Evolutionary conservation across 176 grass and related monocot species (phyloP).

Genomic region (Eragrostis curvula): DNA sequence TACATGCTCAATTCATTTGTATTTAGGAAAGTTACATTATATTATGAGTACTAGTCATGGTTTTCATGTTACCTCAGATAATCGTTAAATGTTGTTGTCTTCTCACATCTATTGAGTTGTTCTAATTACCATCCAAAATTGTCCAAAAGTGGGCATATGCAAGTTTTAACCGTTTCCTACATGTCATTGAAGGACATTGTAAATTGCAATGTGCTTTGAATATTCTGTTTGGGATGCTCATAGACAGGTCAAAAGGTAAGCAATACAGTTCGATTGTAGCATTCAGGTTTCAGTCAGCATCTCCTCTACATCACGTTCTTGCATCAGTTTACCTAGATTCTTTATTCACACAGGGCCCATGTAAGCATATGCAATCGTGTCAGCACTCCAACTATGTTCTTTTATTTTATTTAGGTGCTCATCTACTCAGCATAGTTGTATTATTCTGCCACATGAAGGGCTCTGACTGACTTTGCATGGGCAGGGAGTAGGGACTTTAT

Average conservation of each 20-base stretch:
- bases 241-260: background rate
- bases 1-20: background rate
- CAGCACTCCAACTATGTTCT: conserved; percentile 17
- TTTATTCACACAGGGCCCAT: conserved; percentile 17
- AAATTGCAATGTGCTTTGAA: background rate
- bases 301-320: conserved; percentile 16
- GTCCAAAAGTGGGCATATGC: background rate
- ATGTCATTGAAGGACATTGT: background rate
- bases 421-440: conserved; percentile 47
- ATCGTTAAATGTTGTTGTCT: background rate
- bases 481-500: background rate
- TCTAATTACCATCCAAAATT: background rate
- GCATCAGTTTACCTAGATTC: conserved; percentile 9
- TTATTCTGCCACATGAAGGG: conserved; percentile 38
- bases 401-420: conserved; percentile 28
- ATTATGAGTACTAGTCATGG: background rate
- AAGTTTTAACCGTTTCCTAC: background rate
- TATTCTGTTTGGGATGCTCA: conserved; percentile 1
- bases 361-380: conserved; percentile 39
- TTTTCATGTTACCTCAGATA: background rate
- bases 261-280: background rate
- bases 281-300: conserved; percentile 49
- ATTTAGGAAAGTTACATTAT: background rate
- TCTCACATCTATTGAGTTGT: background rate
- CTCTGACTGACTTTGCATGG: conserved; percentile 22